Evolutionary conservation across 1,284 basidiomycete genomes (phyloP).

Genomic region (Apiotrichum laibachii): DNA sequence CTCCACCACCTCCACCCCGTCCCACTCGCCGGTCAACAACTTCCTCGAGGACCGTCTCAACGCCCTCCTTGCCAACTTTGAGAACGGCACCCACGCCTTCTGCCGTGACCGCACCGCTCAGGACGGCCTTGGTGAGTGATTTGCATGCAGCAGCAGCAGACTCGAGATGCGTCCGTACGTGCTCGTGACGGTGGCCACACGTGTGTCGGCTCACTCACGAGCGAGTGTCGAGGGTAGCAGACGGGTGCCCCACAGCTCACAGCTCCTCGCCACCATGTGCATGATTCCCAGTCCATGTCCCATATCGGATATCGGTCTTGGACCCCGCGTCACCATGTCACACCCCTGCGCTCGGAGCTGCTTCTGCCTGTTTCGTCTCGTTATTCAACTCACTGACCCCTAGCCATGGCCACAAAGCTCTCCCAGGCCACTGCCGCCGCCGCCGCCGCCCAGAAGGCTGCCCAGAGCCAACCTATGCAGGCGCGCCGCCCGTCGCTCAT

Average conservation of each 20-base stretch:
- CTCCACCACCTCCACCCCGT: constrained; percentile 9
- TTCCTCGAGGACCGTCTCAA: constrained; percentile 25
- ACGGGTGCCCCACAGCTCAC: too few relatives aligned
- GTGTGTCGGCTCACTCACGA: background rate
- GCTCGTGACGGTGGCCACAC: background rate
- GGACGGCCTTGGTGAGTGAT: background rate
- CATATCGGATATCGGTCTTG: too few relatives aligned
- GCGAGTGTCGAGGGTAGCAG: too few relatives aligned
- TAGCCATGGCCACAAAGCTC: constrained; percentile 8
- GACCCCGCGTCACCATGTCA: background rate
- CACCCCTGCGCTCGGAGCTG: constrained; percentile 17
- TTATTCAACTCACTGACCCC: constrained; percentile 4
- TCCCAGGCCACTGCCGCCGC: constrained; percentile 8
- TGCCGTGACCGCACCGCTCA: constrained; percentile 20
- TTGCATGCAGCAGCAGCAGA: background rate
- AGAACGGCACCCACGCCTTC: constrained; percentile 36
- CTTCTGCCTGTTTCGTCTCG: constrained; percentile 15
- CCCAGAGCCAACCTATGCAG: background rate
- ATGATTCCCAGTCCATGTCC: too few relatives aligned
- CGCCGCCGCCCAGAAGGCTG: background rate
- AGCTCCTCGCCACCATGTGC: too few relatives aligned
- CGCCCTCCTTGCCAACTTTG: constrained; percentile 29
- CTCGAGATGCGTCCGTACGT: background rate
- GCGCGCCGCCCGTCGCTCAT: constrained; percentile 11
- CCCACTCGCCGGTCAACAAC: constrained; percentile 5